phyloP scores from a whole-genome alignment of 75 land plant species.

The Adiantum capillusveneris region DNA sequence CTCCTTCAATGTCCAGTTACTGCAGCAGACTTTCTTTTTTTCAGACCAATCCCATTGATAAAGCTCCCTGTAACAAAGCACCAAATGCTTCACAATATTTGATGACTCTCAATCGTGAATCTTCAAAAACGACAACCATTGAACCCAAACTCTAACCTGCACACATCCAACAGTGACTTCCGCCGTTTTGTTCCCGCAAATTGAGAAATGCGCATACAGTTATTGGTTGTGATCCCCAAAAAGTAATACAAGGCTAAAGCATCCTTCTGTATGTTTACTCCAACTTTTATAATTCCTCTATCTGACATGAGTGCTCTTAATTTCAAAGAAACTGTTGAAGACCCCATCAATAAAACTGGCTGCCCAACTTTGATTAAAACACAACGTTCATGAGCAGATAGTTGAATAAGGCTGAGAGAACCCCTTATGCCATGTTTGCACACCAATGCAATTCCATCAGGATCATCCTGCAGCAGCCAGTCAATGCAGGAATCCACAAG shows the following conservation, averaged over 20 bases:
- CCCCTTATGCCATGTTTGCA: background rate
- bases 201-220: constrained; percentile 2
- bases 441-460: background rate
- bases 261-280: constrained; percentile 2
- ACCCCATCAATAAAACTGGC: background rate
- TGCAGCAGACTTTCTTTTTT: background rate
- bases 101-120: too few relatives aligned
- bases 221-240: background rate
- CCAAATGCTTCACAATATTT: background rate
- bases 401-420: background rate
- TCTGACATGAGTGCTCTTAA: background rate
- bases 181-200: constrained; percentile 1
- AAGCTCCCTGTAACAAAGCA: background rate
- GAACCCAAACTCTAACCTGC: background rate
- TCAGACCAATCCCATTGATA: constrained; percentile 1
- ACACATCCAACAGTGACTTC: background rate
- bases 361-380: background rate
- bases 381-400: background rate
- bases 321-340: constrained; percentile 2
- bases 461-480: background rate
- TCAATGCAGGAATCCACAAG: constrained; percentile 1
- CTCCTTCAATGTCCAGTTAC: background rate
- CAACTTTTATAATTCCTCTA: background rate
- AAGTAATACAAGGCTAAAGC: background rate
- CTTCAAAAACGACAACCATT: too few relatives aligned